phyloP scores from a whole-genome alignment of 805 yeast genomes.

The Lachancea quebecensis region DNA sequence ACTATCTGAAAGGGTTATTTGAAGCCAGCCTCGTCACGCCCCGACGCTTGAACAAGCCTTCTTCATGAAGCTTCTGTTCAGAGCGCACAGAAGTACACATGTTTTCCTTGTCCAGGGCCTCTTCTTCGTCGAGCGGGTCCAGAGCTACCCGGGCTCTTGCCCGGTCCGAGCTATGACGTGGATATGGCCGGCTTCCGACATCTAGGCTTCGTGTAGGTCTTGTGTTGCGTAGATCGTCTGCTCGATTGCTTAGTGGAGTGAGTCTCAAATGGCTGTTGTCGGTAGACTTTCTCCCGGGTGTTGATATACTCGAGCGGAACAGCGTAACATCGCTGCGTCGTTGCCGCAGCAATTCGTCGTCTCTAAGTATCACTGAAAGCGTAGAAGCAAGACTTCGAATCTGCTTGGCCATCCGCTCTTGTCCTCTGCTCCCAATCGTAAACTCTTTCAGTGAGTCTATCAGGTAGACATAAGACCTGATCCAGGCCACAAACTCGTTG shows the following conservation, averaged over 20 bases:
- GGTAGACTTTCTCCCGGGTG: constrained; percentile 31
- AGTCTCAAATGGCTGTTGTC: constrained; percentile 27
- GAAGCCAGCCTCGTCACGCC: constrained; percentile 5
- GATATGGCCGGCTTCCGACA: constrained; percentile 7
- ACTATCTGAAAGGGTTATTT: background rate
- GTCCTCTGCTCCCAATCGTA: constrained; percentile 29
- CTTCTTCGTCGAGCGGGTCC: constrained; percentile 27
- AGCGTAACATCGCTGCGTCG: constrained; percentile 23
- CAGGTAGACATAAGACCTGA: constrained; percentile 29
- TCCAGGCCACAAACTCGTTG: constrained; percentile 42
- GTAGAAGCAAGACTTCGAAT: constrained; percentile 36
- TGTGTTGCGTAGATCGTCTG: background rate
- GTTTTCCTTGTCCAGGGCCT: constrained; percentile 11
- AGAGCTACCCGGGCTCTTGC: constrained; percentile 7
- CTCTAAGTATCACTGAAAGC: constrained; percentile 28
- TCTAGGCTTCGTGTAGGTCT: constrained; percentile 14
- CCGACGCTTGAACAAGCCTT: constrained; percentile 3
- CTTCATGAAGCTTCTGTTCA: background rate
- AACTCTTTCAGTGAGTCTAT: constrained; percentile 31
- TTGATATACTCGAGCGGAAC: constrained; percentile 30
- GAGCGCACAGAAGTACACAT: background rate
- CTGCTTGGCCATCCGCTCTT: constrained; percentile 33
- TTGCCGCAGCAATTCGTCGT: constrained; percentile 22
- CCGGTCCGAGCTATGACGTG: background rate
- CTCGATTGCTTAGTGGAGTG: constrained; percentile 3